Conservation (phyloP, 345 rosid species). For the Erysimum cheiranthoides region DNA sequence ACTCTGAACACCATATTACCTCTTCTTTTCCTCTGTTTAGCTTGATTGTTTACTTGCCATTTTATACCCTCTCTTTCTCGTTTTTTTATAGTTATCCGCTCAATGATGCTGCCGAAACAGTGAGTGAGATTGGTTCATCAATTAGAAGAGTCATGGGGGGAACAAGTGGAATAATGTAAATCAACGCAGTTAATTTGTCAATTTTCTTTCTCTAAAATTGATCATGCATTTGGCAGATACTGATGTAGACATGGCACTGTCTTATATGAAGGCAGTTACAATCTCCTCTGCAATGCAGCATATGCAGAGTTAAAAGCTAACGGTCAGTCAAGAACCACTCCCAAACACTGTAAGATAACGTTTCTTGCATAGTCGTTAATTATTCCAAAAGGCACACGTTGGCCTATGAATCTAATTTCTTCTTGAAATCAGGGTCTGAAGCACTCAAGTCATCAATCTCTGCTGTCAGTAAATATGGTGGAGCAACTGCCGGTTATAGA, state of each 20-base stretch:
- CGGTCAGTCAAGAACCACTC: constrained; percentile 51
- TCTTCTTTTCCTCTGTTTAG: background rate
- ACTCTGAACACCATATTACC: background rate
- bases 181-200: background rate
- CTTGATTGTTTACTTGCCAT: constrained; percentile 2
- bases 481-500: constrained; percentile 81
- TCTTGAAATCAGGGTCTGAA: constrained; percentile 68
- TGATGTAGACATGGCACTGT: constrained; percentile 19
- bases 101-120: constrained; percentile 89
- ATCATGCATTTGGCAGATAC: constrained; percentile 30
- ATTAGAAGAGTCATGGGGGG: constrained; percentile 95
- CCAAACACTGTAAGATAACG: constrained; percentile 76
- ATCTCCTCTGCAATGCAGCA: constrained; percentile 83
- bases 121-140: constrained; percentile 83
- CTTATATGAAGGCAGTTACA: constrained; percentile 58
- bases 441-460: constrained; percentile 78
- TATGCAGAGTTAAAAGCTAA: constrained; percentile 75
- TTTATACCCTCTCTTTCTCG: constrained; percentile 12
- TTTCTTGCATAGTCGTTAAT: constrained; percentile 1
- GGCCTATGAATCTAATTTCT: constrained; percentile 8
- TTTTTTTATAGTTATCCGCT: constrained; percentile 78
- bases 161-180: constrained; percentile 91
- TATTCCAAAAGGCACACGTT: constrained; percentile 6
- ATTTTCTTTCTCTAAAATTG: background rate
- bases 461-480: constrained; percentile 88